Percentiles rank a stretch among this genome's conserved stretches.
phyloP scores from a whole-genome alignment of 1,284 basidiomycete genomes.

The Ganoderma multipileum region DNA sequence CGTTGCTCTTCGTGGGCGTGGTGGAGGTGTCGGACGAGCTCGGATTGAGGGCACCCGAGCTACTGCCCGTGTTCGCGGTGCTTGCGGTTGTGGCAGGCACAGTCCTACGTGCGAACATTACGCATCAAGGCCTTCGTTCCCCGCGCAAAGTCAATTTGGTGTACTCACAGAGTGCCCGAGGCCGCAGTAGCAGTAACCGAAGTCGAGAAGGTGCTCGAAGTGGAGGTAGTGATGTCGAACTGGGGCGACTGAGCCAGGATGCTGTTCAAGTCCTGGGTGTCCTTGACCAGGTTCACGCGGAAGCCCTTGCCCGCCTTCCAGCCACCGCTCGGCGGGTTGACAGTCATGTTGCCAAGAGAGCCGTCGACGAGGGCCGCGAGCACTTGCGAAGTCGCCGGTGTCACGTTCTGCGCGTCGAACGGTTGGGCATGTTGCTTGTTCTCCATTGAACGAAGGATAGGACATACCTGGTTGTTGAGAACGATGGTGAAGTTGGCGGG shows the following conservation, averaged over 20 bases:
- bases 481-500: constrained; percentile 70
- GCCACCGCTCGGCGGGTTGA: constrained; percentile 62
- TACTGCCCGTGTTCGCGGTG: constrained; percentile 15
- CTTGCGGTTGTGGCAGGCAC: constrained; percentile 15
- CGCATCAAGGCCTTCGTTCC: background rate
- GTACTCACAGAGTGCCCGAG: constrained; percentile 25
- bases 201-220: constrained; percentile 34
- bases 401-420: constrained; percentile 34
- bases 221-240: constrained; percentile 57
- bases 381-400: constrained; percentile 47
- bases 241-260: constrained; percentile 71
- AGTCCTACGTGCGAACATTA: constrained; percentile 10
- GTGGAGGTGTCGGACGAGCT: constrained; percentile 33
- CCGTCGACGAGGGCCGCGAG: constrained; percentile 59
- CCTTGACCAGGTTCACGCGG: constrained; percentile 74
- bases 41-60: constrained; percentile 28
- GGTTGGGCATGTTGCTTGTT: background rate
- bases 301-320: constrained; percentile 62
- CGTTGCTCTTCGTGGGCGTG: constrained; percentile 31
- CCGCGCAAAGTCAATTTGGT: background rate
- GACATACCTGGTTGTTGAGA: constrained; percentile 64
- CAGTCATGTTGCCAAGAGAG: constrained; percentile 39
- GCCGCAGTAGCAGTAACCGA: constrained; percentile 15
- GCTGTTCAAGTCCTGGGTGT: constrained; percentile 48
- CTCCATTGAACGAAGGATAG: background rate